phyloP scores from a whole-genome alignment of 208 protist species.

The Balamuthia mandrillaris region DNA sequence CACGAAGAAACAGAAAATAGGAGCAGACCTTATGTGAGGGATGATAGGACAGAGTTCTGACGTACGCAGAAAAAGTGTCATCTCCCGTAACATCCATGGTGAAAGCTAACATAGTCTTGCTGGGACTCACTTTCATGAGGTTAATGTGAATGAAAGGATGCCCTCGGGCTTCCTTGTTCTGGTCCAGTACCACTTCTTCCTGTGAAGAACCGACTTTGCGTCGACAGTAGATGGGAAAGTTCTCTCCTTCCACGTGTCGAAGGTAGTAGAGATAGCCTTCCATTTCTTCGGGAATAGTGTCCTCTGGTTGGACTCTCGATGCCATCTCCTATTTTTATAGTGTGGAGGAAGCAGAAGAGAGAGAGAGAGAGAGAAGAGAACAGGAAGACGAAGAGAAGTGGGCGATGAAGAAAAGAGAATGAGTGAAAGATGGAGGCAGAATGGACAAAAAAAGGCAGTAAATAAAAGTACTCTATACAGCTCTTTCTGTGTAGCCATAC shows the following conservation, averaged over 20 bases:
- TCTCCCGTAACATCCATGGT: background rate
- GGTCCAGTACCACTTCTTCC: background rate
- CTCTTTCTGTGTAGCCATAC: background rate
- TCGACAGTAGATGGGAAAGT: background rate
- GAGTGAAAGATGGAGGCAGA: too few relatives aligned
- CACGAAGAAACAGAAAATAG: too few relatives aligned
- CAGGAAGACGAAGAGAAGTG: background rate
- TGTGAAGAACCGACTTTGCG: background rate
- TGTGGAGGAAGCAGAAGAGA: background rate
- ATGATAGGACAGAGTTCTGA: background rate
- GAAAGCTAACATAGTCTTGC: background rate
- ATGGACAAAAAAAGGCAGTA: too few relatives aligned
- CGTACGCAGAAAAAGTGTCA: background rate
- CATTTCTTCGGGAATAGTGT: background rate
- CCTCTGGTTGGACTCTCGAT: background rate
- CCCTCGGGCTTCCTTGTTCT: background rate
- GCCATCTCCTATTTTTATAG: background rate
- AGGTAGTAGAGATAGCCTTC: conserved; percentile 6
- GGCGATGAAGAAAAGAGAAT: too few relatives aligned
- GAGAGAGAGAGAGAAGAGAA: background rate
- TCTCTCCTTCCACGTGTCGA: background rate
- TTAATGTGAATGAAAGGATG: conserved; percentile 1
- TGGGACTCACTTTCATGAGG: background rate
- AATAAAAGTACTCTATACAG: background rate
- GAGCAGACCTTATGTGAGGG: background rate